Evolutionary conservation across 78 protist genomes (phyloP).

Genomic region (Dictyostelium discoideum): DNA sequence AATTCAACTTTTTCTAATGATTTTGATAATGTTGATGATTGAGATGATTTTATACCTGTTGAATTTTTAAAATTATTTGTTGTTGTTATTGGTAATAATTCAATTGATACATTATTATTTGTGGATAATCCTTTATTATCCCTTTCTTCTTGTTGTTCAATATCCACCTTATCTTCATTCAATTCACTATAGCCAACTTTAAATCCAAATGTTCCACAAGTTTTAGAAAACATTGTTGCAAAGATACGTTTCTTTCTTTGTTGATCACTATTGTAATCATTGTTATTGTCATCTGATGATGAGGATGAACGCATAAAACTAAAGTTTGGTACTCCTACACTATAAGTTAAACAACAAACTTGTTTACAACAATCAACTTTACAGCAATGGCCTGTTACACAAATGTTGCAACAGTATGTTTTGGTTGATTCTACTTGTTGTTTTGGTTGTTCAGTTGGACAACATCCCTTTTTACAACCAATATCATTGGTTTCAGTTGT

Average conservation of each 20-base stretch:
- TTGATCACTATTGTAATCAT: neutral
- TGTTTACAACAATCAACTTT: conserved; percentile 26
- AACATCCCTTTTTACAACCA: conserved; percentile 15
- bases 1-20: neutral
- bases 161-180: neutral
- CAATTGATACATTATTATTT: conserved; percentile 1
- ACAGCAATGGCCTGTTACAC: conserved; percentile 51
- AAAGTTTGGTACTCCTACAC: neutral
- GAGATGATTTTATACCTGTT: too few species aligned
- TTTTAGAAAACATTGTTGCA: conserved; percentile 33
- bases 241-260: conserved; percentile 5
- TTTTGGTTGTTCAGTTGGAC: neutral
- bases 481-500: neutral
- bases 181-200: conserved; percentile 27
- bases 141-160: neutral
- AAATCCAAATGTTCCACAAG: conserved; percentile 57
- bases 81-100: neutral
- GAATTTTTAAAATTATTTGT: neutral
- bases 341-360: conserved; percentile 26
- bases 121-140: neutral
- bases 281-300: neutral
- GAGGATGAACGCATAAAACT: neutral
- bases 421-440: neutral
- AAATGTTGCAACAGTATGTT: conserved; percentile 48
- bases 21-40: neutral